Evolutionary conservation across 345 rosid genomes (phyloP), one percentile per base, ranked within the genome.

Genomic region (Populus deltoides): DNA sequence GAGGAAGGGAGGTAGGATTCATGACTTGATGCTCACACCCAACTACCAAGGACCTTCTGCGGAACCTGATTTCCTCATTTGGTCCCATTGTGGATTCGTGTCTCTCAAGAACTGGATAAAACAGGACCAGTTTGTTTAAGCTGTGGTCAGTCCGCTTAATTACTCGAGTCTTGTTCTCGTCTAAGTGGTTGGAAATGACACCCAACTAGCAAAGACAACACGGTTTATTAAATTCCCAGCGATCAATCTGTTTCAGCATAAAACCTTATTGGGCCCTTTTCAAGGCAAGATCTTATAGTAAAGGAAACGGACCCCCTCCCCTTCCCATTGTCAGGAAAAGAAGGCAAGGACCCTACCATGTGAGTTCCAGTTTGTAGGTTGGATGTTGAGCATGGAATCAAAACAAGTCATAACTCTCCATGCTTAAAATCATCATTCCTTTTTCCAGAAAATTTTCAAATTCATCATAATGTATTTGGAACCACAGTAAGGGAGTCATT

Each of bases 341-440:
- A 55, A 59, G 35, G 33, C 5, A 66, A 38, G 63, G 77, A 55
- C 24, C 84, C 84, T 63, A 84, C 87, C 87, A 81, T n/a, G 87
- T 84, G 87, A 68, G 8, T 3, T 36, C 8, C 39, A 45, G 63
- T 29, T 49, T 51, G 75, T 4, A 51, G 65, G 70, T 78, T 70
- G 38, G 83, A 66, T 57, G 72, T 33, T 38, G 27, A 61, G 53
- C 43, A 24, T 47, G 71, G 78, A 85, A 79, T 85, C 85, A 79
- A 85, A 79, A 71, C 67, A 71, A 65, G 69, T 62, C 38, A 66
- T 76, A 13, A 29, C 49, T 70, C 78, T 70, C 74, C 29, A 22
- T 57, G 76, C 45, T 45, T 73, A 13, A 77, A 72, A 68, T 61
- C 66, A 81, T 81, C 20, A 74, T 73, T 69, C 68, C 51, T 57